A percentile compares a stretch with the other conserved stretches of the same genome.
Conservation (phyloP, 176 grass and related monocot genomes). For the Puya raimondii region DNA sequence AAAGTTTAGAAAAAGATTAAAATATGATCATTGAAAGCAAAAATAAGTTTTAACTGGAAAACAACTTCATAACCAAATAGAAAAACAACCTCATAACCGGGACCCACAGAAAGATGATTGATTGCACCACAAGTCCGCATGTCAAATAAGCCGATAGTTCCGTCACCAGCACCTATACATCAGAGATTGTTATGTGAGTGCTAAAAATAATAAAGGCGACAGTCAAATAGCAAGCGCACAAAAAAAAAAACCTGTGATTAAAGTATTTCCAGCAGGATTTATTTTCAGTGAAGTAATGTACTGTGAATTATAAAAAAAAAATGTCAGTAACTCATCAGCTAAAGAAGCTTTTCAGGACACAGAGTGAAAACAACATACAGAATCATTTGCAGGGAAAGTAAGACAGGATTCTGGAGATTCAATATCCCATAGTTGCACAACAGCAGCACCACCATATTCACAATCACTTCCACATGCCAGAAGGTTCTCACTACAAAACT, state of each 20-base stretch:
- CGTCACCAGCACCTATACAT: conserved; percentile 84
- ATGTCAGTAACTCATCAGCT: conserved; percentile 24
- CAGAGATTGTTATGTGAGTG: conserved; percentile 1
- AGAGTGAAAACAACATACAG: conserved; percentile 47
- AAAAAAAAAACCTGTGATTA: conserved; percentile 62
- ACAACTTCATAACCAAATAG: conserved; percentile 8
- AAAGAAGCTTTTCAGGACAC: conserved; percentile 19
- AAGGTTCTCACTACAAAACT: conserved; percentile 85
- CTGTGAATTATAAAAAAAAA: conserved; percentile 29
- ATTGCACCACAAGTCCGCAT: conserved; percentile 75
- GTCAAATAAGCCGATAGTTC: conserved; percentile 91
- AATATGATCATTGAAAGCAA: conserved; percentile 6
- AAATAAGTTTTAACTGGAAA: not conserved
- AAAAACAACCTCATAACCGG: conserved; percentile 61
- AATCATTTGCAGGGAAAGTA: conserved; percentile 84
- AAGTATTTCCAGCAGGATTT: conserved; percentile 65
- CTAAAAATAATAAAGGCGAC: not conserved
- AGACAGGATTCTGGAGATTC: conserved; percentile 68
- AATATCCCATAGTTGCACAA: conserved; percentile 92
- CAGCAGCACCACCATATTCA: conserved; percentile 68
- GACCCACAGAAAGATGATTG: conserved; percentile 83
- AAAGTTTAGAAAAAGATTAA: conserved; percentile 9
- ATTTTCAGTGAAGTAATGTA: conserved; percentile 90
- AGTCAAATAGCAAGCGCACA: not conserved
- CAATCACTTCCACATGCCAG: conserved; percentile 80